These are phyloP conservation scores for Mycena epipterygia DNA, from an alignment of 768 basidiomycete genomes.

Conservation along the genomic window DNA sequence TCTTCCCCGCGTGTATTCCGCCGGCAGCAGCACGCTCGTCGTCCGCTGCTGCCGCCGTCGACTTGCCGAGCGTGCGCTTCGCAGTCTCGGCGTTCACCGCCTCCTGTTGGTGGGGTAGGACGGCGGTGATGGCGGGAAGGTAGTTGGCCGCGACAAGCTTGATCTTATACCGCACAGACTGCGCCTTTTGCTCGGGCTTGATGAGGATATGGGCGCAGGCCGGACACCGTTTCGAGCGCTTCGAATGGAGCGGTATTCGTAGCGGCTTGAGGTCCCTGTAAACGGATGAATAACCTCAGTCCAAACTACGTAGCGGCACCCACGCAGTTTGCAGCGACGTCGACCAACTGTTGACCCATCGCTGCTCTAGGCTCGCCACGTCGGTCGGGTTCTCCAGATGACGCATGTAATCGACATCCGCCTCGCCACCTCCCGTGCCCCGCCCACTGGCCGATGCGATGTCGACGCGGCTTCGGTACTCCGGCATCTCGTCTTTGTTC, in stretches of 20 bases:
- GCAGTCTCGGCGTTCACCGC: conserved; percentile 56
- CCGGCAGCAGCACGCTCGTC: conserved; percentile 56
- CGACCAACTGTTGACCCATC: conserved; percentile 88
- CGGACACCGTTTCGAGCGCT: conserved; percentile 96
- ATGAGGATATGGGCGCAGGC: conserved; percentile 96
- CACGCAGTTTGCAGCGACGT: conserved; percentile 75
- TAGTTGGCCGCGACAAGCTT: conserved; percentile 97
- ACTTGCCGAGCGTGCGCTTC: conserved; percentile 57
- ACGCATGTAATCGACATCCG: conserved; percentile 79
- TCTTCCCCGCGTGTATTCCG: conserved; percentile 79
- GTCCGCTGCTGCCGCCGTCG: conserved; percentile 49
- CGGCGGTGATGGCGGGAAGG: conserved; percentile 86
- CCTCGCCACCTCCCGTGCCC: conserved; percentile 73
- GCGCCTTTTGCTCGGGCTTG: conserved; percentile 97
- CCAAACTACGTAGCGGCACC: conserved; percentile 40
- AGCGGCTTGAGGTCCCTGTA: conserved; percentile 86
- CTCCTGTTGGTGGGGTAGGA: conserved; percentile 70
- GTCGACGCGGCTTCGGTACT: conserved; percentile 82
- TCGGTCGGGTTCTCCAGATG: conserved; percentile 72
- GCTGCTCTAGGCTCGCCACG: conserved; percentile 80
- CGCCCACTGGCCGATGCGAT: conserved; percentile 66
- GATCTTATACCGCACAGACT: conserved; percentile 95
- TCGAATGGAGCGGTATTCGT: conserved; percentile 93
- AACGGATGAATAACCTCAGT: conserved; percentile 25
- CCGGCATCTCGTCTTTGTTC: conserved; percentile 83